These are phyloP conservation scores for Vigna mungo DNA, from an alignment of 306 rosid species.

Conservation along the genomic window DNA sequence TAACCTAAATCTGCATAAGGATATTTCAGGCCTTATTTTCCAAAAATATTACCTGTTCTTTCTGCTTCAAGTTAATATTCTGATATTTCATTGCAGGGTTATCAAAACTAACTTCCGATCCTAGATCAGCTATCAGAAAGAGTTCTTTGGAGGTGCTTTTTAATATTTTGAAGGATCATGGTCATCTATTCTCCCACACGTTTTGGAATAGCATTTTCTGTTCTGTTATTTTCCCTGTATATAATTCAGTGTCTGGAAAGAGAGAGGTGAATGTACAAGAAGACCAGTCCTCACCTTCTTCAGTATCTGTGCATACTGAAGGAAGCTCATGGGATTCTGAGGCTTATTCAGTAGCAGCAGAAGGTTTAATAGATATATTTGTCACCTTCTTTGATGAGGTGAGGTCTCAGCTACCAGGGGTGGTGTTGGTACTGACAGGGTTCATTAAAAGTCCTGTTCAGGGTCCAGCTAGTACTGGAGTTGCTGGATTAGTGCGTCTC, in stretches of 20 bases:
- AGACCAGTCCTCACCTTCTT: conserved; percentile 49
- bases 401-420: conserved; percentile 84
- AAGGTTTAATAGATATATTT: conserved; percentile 81
- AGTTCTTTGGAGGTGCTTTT: conserved; percentile 98
- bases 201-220: conserved; percentile 83
- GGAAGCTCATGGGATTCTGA: conserved; percentile 91
- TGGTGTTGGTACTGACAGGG: conserved; percentile 74
- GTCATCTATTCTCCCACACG: conserved; percentile 79
- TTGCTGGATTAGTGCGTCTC: conserved; percentile 82
- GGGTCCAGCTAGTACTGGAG: conserved; percentile 93
- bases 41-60: conserved; percentile 31
- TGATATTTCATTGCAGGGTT: conserved; percentile 64
- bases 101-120: conserved; percentile 92
- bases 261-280: conserved; percentile 55
- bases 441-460: conserved; percentile 86
- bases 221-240: conserved; percentile 82
- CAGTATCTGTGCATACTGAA: conserved; percentile 58
- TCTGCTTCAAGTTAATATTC: conserved; percentile 35
- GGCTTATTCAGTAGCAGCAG: conserved; percentile 84
- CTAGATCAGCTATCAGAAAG: conserved; percentile 93
- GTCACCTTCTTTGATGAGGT: conserved; percentile 71
- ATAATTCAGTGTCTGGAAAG: conserved; percentile 57
- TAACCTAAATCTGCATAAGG: conserved; percentile 19
- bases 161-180: conserved; percentile 94
- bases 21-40: conserved; percentile 2